These are phyloP conservation scores for Oropetium thomaeum DNA, from an alignment of 176 grass and related monocot species.

Conservation along the genomic window DNA sequence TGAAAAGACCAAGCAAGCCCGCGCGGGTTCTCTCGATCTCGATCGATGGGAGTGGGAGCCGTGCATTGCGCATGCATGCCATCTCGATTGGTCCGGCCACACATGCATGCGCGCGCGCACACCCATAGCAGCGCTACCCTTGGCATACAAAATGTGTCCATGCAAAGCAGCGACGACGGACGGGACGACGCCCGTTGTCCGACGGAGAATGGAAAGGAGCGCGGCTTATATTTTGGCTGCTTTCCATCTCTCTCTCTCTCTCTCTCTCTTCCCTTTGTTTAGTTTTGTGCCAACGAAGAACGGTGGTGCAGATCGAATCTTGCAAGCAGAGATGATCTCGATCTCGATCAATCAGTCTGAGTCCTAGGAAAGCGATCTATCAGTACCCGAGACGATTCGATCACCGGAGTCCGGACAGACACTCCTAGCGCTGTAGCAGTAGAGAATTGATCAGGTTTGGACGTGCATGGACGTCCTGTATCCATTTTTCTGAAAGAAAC, in stretches of 20 bases:
- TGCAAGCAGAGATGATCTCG: too few species aligned
- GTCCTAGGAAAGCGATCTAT: not conserved
- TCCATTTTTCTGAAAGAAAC: too few species aligned
- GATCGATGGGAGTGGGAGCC: not conserved
- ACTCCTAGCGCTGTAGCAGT: too few species aligned
- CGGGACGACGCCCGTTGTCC: constrained; percentile 7
- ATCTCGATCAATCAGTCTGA: too few species aligned
- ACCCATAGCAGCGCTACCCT: not conserved
- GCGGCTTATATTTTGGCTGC: not conserved
- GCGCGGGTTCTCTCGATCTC: not conserved
- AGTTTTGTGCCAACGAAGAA: too few species aligned
- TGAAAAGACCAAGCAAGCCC: constrained; percentile 39
- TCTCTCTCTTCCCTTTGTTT: too few species aligned
- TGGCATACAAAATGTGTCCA: not conserved
- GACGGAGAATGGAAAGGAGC: constrained; percentile 14
- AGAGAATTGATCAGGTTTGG: too few species aligned
- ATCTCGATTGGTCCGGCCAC: constrained; percentile 20
- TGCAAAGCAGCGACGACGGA: constrained; percentile 20
- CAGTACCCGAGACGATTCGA: not conserved
- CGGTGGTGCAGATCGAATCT: too few species aligned
- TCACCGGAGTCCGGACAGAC: not conserved
- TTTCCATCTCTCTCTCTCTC: too few species aligned
- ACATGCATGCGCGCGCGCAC: too few species aligned
- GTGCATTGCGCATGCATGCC: not conserved
- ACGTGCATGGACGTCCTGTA: too few species aligned